Conservation (phyloP, 2,329 filamentous ascomycete species). For the Diatrype stigma region DNA sequence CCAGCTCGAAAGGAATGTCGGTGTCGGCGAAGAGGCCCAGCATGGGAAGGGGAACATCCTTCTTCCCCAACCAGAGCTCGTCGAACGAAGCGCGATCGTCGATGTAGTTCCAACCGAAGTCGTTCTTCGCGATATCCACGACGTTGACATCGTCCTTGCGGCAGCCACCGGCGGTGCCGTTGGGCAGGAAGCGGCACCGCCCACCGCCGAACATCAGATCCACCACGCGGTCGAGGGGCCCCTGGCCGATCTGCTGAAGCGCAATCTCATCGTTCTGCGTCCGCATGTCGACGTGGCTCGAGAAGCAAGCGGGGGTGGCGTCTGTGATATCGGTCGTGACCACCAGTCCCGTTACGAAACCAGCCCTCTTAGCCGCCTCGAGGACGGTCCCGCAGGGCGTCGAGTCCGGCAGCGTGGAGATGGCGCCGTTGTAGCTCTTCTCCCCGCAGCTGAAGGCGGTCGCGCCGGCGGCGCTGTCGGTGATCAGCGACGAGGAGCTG, state of each 20-base stretch:
- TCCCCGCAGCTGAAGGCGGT: slow-evolving; percentile 89
- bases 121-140: slow-evolving; percentile 65
- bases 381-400: slow-evolving; percentile 86
- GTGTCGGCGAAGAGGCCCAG: slow-evolving; percentile 77
- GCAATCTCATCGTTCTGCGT: slow-evolving; percentile 87
- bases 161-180: slow-evolving; percentile 76
- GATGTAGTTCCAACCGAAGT: slow-evolving; percentile 76
- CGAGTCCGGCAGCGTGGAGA: slow-evolving; percentile 80
- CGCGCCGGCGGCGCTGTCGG: slow-evolving; percentile 93
- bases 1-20: slow-evolving; percentile 91
- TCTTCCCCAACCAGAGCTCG: slow-evolving; percentile 60
- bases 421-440: slow-evolving; percentile 97
- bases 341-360: slow-evolving; percentile 89
- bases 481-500: slow-evolving; percentile 79
- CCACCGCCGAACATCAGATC: slow-evolving; percentile 93
- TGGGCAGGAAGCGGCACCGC: slow-evolving; percentile 87
- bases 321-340: slow-evolving; percentile 95
- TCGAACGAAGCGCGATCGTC: slow-evolving; percentile 72
- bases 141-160: slow-evolving; percentile 75
- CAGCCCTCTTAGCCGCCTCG: slow-evolving; percentile 87
- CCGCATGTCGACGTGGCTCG: slow-evolving; percentile 76
- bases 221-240: slow-evolving; percentile 79
- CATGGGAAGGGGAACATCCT: slow-evolving; percentile 67
- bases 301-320: slow-evolving; percentile 93
- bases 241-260: slow-evolving; percentile 83